Percentiles rank a stretch among this genome's conserved stretches.
Evolutionary conservation across 2,329 filamentous ascomycete species (phyloP).

Genomic region (Fusarium gaditjirri): DNA sequence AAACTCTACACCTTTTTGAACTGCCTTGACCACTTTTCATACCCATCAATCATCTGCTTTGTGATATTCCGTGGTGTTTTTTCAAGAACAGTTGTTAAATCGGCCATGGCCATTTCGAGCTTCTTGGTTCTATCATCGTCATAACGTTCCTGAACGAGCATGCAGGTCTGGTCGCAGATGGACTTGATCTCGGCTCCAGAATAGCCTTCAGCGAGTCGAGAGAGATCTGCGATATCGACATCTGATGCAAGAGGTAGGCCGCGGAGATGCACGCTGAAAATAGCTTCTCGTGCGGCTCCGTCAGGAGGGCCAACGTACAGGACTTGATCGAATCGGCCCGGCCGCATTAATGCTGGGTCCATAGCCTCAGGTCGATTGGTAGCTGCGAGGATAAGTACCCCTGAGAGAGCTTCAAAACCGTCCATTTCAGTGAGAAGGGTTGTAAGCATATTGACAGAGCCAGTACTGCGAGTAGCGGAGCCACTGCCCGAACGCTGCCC

Average conservation of each 20-base stretch:
- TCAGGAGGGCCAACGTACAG: conserved; percentile 89
- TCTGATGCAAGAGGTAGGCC: conserved; percentile 69
- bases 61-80: conserved; percentile 69
- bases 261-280: conserved; percentile 75
- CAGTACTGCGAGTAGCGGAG: conserved; percentile 48
- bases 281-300: conserved; percentile 76
- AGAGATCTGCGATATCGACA: conserved; percentile 73
- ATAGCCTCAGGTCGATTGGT: conserved; percentile 91
- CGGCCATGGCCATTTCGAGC: conserved; percentile 53
- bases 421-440: conserved; percentile 96
- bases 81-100: conserved; percentile 57
- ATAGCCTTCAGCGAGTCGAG: conserved; percentile 75
- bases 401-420: conserved; percentile 85
- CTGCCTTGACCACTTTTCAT: conserved; percentile 64
- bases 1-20: conserved; percentile 45
- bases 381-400: conserved; percentile 87
- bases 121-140: conserved; percentile 47
- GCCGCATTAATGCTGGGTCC: conserved; percentile 85
- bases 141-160: conserved; percentile 54
- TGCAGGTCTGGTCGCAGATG: conserved; percentile 59
- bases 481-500: conserved; percentile 61
- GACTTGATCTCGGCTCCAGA: conserved; percentile 84
- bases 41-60: conserved; percentile 65
- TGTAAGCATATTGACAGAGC: conserved; percentile 83
- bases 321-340: conserved; percentile 85